These are phyloP conservation scores for Cyclaneusma minus DNA, from an alignment of 2,329 filamentous ascomycete species.

Conservation along the genomic window DNA sequence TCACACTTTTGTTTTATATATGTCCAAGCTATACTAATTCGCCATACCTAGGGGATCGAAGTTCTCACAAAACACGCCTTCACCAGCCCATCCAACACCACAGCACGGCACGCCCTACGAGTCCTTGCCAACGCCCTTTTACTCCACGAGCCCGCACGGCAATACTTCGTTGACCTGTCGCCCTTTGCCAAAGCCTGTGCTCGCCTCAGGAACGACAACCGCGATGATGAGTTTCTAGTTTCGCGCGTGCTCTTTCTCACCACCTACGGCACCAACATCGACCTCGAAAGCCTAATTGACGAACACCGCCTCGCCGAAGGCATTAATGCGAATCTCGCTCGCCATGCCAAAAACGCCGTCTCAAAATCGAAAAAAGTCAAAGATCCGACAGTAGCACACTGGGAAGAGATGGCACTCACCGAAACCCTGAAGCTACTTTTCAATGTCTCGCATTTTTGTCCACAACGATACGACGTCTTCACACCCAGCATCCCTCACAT, in stretches of 20 bases:
- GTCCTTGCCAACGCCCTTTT: slow-evolving; percentile 78
- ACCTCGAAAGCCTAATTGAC: slow-evolving; percentile 49
- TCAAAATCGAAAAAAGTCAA: slow-evolving; percentile 13
- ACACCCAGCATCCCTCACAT: slow-evolving; percentile 53
- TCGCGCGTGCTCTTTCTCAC: slow-evolving; percentile 68
- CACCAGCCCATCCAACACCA: slow-evolving; percentile 41
- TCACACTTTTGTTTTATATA: slow-evolving; percentile 7
- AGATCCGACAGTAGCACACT: slow-evolving; percentile 22
- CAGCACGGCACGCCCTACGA: slow-evolving; percentile 61
- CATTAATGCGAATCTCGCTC: slow-evolving; percentile 52
- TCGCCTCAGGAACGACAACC: slow-evolving; percentile 54
- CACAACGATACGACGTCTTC: slow-evolving; percentile 45
- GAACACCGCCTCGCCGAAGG: slow-evolving; percentile 50
- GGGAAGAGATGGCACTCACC: slow-evolving; percentile 64
- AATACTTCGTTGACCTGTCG: slow-evolving; percentile 57
- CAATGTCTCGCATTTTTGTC: slow-evolving; percentile 67
- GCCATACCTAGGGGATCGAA: slow-evolving; percentile 52
- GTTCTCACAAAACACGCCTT: slow-evolving; percentile 62
- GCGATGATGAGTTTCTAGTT: slow-evolving; percentile 74
- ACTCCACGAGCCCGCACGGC: slow-evolving; percentile 49
- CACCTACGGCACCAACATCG: slow-evolving; percentile 60
- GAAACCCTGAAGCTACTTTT: slow-evolving; percentile 83
- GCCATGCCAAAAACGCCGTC: slow-evolving; percentile 46
- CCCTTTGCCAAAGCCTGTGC: slow-evolving; percentile 53
- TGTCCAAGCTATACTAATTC: slow-evolving; percentile 7